Evolutionary conservation across 2,329 filamentous ascomycete species (phyloP).

Genomic region (Diaporthe velutina): DNA sequence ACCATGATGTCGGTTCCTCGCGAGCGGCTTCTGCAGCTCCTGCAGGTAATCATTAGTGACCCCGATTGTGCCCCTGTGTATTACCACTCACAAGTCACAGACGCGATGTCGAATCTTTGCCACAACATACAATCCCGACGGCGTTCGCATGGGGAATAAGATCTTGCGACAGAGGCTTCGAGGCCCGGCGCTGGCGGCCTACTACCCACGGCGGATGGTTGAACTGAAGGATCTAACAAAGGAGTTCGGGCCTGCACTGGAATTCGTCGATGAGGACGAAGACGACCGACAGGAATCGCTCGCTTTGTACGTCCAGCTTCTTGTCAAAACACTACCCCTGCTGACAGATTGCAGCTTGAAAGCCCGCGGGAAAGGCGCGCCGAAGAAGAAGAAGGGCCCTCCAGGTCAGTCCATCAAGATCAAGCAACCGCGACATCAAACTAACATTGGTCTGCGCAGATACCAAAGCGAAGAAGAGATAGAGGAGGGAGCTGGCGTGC

Average conservation of each 20-base stretch:
- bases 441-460: slow-evolving; percentile 46
- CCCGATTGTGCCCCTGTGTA: not conserved
- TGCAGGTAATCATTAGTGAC: slow-evolving; percentile 74
- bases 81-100: slow-evolving; percentile 58
- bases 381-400: slow-evolving; percentile 86
- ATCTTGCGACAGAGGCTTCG: slow-evolving; percentile 88
- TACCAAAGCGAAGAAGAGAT: slow-evolving; percentile 58
- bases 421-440: slow-evolving; percentile 58
- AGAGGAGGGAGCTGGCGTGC: slow-evolving; percentile 38
- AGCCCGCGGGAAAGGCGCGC: slow-evolving; percentile 85
- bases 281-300: slow-evolving; percentile 84
- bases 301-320: slow-evolving; percentile 64
- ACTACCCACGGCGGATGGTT: slow-evolving; percentile 85
- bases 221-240: slow-evolving; percentile 81
- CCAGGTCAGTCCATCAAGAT: slow-evolving; percentile 45
- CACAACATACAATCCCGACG: slow-evolving; percentile 89
- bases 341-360: slow-evolving; percentile 68
- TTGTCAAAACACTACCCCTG: not conserved
- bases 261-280: slow-evolving; percentile 81
- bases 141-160: slow-evolving; percentile 88
- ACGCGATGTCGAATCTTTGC: slow-evolving; percentile 93
- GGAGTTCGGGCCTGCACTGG: slow-evolving; percentile 74
- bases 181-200: slow-evolving; percentile 85
- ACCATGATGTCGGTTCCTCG: slow-evolving; percentile 73
- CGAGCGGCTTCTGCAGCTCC: slow-evolving; percentile 75